Conservation (phyloP, 2,329 filamentous ascomycete genomes). For the Claviceps africana region DNA sequence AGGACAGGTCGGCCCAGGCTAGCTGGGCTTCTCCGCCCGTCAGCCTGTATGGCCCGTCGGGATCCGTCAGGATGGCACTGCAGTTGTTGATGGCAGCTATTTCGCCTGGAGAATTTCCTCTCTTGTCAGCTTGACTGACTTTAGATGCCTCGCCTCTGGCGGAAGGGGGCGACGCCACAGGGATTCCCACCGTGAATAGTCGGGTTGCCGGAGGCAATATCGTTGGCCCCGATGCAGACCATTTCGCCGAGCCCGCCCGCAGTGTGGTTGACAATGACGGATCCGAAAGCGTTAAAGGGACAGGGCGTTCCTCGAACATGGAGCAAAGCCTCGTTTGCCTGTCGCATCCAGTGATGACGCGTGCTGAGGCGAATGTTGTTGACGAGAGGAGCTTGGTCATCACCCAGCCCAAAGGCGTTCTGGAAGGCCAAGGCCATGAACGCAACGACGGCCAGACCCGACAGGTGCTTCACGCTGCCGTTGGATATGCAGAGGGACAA, state of each 20-base stretch:
- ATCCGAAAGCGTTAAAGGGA: slow-evolving; percentile 38
- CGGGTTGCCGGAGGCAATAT: slow-evolving; percentile 33
- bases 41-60: slow-evolving; percentile 29
- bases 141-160: not conserved
- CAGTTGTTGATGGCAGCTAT: slow-evolving; percentile 42
- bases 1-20: slow-evolving; percentile 31
- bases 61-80: slow-evolving; percentile 31
- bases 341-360: slow-evolving; percentile 37
- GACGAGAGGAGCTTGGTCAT: not conserved
- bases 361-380: slow-evolving; percentile 21
- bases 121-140: not conserved
- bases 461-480: not conserved
- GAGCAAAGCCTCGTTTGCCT: slow-evolving; percentile 30
- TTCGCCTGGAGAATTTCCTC: slow-evolving; percentile 28
- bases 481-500: not conserved
- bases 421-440: not conserved
- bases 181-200: slow-evolving; percentile 30
- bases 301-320: slow-evolving; percentile 24
- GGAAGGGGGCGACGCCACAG: not conserved
- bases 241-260: slow-evolving; percentile 25
- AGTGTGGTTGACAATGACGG: slow-evolving; percentile 43
- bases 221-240: slow-evolving; percentile 37
- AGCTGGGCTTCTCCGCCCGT: slow-evolving; percentile 23
- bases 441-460: not conserved
- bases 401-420: not conserved